Percentiles rank a stretch among this genome's conserved stretches.
These are phyloP conservation scores for Ophioceras dolichostomum DNA, from an alignment of 2,329 filamentous ascomycete genomes.

Conservation along the genomic window DNA sequence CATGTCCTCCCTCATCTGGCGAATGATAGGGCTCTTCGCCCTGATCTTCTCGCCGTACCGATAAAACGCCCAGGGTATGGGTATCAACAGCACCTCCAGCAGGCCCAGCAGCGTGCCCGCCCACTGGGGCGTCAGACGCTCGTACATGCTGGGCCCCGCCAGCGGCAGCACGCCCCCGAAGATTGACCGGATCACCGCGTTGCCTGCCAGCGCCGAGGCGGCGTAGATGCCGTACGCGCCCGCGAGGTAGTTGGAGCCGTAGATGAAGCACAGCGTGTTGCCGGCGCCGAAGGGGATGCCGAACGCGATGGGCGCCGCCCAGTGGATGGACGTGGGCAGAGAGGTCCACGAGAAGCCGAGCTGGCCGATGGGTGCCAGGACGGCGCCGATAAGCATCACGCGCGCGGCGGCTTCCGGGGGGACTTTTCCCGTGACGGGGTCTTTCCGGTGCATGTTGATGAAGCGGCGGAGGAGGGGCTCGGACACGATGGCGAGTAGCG, in stretches of 20 bases:
- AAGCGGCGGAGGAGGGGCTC: conserved; percentile 65
- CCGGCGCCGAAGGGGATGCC: conserved; percentile 67
- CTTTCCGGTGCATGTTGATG: conserved; percentile 64
- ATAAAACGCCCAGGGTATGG: conserved; percentile 67
- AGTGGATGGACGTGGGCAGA: conserved; percentile 63
- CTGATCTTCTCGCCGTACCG: conserved; percentile 36
- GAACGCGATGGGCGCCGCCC: conserved; percentile 62
- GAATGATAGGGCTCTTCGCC: conserved; percentile 29
- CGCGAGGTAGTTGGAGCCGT: conserved; percentile 64
- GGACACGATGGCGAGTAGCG: conserved; percentile 44
- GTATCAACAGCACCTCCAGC: conserved; percentile 57
- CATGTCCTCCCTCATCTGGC: conserved; percentile 25
- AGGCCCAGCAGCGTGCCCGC: conserved; percentile 59
- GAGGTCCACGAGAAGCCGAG: conserved; percentile 85
- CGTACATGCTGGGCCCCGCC: conserved; percentile 60
- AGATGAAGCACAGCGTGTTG: conserved; percentile 67
- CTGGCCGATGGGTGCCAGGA: conserved; percentile 66
- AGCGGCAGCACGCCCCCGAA: conserved; percentile 62
- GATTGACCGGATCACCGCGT: conserved; percentile 55
- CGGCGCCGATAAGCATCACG: conserved; percentile 64
- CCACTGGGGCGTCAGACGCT: conserved; percentile 56
- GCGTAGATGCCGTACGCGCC: conserved; percentile 66
- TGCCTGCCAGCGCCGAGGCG: conserved; percentile 64
- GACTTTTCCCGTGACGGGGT: conserved; percentile 61
- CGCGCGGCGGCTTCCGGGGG: conserved; percentile 72